phyloP scores from a whole-genome alignment of 2,329 filamentous ascomycete species.

The Alternaria postmessia region DNA sequence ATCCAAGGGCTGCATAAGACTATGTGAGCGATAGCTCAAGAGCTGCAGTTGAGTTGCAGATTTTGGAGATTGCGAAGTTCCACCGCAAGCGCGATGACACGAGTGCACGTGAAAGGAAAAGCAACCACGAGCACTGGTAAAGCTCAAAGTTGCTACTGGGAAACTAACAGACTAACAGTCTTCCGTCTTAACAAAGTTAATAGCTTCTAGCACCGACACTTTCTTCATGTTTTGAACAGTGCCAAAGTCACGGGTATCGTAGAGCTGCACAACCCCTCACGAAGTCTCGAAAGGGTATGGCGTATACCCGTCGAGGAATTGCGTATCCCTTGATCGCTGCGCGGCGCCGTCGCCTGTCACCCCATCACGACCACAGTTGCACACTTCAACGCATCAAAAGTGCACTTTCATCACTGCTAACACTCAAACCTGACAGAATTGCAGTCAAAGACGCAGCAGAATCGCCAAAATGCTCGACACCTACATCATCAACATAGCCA shows the following conservation, averaged over 20 bases:
- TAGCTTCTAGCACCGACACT: too few relatives aligned
- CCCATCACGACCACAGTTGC: conserved; percentile 32
- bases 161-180: neutral
- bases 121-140: neutral
- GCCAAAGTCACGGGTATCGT: conserved; percentile 18
- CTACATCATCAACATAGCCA: conserved; percentile 39
- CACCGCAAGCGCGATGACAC: neutral
- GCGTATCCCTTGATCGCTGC: conserved; percentile 37
- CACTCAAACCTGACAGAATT: conserved; percentile 26
- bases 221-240: neutral
- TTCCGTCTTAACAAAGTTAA: neutral
- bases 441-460: conserved; percentile 29
- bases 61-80: neutral
- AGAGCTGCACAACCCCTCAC: conserved; percentile 20
- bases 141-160: neutral
- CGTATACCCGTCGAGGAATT: conserved; percentile 23
- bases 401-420: conserved; percentile 39
- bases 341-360: conserved; percentile 28
- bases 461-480: conserved; percentile 27
- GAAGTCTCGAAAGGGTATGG: conserved; percentile 31
- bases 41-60: neutral
- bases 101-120: neutral
- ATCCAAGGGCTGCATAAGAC: neutral
- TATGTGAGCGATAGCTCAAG: neutral
- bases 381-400: conserved; percentile 24